These are phyloP conservation scores for Glaciozyma martinii DNA, from an alignment of 768 basidiomycete species.

Conservation along the genomic window DNA sequence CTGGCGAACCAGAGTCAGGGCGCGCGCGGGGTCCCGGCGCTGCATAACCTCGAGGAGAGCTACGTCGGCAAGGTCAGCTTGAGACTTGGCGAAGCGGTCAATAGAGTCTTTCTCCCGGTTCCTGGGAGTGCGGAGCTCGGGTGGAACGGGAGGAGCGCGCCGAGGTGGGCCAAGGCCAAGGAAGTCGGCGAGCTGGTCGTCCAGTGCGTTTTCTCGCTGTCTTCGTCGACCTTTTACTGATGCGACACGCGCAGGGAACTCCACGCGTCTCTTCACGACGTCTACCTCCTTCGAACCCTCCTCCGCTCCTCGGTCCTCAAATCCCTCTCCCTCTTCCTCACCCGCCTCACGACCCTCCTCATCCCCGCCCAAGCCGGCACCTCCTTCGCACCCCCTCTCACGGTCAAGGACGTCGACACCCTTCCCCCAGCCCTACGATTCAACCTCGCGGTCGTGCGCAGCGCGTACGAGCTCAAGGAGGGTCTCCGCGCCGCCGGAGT, in stretches of 20 bases:
- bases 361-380: slow-evolving; percentile 29
- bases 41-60: slow-evolving; percentile 22
- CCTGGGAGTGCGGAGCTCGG: not conserved
- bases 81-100: slow-evolving; percentile 29
- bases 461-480: slow-evolving; percentile 30
- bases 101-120: slow-evolving; percentile 24
- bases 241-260: slow-evolving; percentile 26
- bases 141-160: slow-evolving; percentile 23
- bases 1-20: not conserved
- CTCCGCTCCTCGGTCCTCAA: slow-evolving; percentile 34
- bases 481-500: slow-evolving; percentile 15
- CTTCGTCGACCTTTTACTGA: not conserved
- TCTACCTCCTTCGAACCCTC: slow-evolving; percentile 34
- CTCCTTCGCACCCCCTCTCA: slow-evolving; percentile 17
- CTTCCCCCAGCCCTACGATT: slow-evolving; percentile 9
- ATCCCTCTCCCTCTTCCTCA: slow-evolving; percentile 34
- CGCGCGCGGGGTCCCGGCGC: not conserved
- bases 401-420: slow-evolving; percentile 25
- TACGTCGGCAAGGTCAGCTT: slow-evolving; percentile 30
- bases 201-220: slow-evolving; percentile 7
- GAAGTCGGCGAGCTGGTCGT: slow-evolving; percentile 29
- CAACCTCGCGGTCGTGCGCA: slow-evolving; percentile 34
- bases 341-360: slow-evolving; percentile 31
- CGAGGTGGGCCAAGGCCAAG: slow-evolving; percentile 13
- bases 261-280: slow-evolving; percentile 30